A percentile compares a stretch with the other conserved stretches of the same genome.
Evolutionary conservation across 805 yeast species (phyloP).

Genomic region (Saccharomyces paradoxus): DNA sequence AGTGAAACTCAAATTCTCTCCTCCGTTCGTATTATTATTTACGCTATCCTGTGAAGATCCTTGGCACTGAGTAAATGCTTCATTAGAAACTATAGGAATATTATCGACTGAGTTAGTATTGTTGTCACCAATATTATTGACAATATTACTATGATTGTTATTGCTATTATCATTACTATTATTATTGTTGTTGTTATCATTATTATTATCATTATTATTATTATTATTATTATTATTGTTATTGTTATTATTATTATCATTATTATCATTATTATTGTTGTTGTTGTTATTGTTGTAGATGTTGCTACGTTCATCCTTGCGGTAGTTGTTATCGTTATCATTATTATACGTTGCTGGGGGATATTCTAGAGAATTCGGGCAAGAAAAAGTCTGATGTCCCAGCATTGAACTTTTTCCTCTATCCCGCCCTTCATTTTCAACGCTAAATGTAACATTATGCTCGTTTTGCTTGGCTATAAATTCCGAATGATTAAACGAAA

Average conservation of each 20-base stretch:
- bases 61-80: neutral
- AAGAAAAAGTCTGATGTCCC: neutral
- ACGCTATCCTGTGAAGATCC: neutral
- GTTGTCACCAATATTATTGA: neutral
- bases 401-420: neutral
- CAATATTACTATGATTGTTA: neutral
- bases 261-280: neutral
- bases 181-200: neutral
- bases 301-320: neutral
- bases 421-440: neutral
- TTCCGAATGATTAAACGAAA: neutral
- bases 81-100: neutral
- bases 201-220: neutral
- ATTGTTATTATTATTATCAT: neutral
- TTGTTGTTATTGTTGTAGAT: neutral
- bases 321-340: neutral
- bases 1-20: conserved; percentile 5
- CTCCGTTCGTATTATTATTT: neutral
- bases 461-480: neutral
- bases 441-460: neutral
- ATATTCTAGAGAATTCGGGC: neutral
- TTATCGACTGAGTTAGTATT: neutral
- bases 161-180: neutral
- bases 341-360: neutral
- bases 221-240: neutral